Conservation (phyloP, 345 rosid genomes). For the Isatis tinctoria region DNA sequence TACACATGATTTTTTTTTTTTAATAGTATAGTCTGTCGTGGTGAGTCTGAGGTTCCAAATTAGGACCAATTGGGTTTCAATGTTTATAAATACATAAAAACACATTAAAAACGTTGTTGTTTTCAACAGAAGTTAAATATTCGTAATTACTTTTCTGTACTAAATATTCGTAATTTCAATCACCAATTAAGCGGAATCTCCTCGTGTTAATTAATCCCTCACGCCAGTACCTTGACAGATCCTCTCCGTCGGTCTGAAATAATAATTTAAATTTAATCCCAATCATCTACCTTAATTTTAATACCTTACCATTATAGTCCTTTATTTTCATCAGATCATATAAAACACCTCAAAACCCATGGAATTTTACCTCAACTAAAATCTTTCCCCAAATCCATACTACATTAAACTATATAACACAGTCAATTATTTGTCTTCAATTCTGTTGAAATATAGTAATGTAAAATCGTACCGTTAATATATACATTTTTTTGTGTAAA, state of each 20-base stretch:
- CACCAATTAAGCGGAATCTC: not conserved
- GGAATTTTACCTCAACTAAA: not conserved
- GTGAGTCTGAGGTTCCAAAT: not conserved
- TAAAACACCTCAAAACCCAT: not conserved
- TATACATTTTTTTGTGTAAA: too few relatives aligned
- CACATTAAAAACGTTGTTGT: not conserved
- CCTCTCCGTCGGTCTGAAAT: not conserved
- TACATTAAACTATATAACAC: not conserved
- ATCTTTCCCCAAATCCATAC: not conserved
- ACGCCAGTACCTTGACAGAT: not conserved
- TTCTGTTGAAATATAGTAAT: not conserved
- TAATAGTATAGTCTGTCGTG: not conserved
- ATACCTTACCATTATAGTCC: not conserved
- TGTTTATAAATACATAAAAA: not conserved
- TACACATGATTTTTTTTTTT: not conserved
- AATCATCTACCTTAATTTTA: not conserved
- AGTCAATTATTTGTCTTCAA: not conserved
- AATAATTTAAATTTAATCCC: not conserved
- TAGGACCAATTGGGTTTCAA: not conserved
- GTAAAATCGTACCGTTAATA: too few relatives aligned
- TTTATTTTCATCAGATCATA: not conserved
- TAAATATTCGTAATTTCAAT: not conserved
- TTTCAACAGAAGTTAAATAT: not conserved
- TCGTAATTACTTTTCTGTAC: not conserved
- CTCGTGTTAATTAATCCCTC: not conserved